Conservation (phyloP, 768 basidiomycete species). For the Hericium coralloides region DNA sequence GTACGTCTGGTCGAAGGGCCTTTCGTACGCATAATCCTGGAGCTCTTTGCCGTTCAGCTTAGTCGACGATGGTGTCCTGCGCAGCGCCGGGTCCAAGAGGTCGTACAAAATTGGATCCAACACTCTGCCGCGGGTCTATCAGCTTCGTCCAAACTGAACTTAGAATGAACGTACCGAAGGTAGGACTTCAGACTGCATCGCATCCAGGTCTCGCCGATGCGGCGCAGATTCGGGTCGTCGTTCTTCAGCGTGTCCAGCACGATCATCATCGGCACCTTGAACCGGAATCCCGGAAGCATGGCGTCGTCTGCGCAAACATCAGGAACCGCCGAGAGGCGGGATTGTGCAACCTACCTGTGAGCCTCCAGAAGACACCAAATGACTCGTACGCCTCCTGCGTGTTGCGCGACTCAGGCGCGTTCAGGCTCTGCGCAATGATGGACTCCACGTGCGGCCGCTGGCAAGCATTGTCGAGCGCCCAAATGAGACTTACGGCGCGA, state of each 20-base stretch:
- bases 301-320: constrained; percentile 55
- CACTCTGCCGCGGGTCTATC: constrained; percentile 40
- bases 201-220: constrained; percentile 96
- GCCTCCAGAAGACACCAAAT: constrained; percentile 88
- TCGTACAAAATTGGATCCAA: constrained; percentile 82
- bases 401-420: constrained; percentile 37
- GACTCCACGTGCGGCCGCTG: constrained; percentile 63
- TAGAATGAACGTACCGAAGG: constrained; percentile 48
- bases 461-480: constrained; percentile 59
- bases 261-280: constrained; percentile 82
- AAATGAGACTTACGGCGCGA: constrained; percentile 73
- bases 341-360: constrained; percentile 50
- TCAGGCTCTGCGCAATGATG: constrained; percentile 66
- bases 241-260: constrained; percentile 77
- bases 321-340: neutral
- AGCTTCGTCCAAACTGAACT: constrained; percentile 1
- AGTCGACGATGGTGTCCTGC: constrained; percentile 36
- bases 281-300: constrained; percentile 68
- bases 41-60: constrained; percentile 61
- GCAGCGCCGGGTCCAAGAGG: constrained; percentile 62
- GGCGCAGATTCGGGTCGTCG: constrained; percentile 62
- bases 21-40: constrained; percentile 58
- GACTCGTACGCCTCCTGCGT: constrained; percentile 65
- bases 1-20: constrained; percentile 69
- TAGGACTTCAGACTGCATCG: constrained; percentile 88